Evolutionary conservation across 2,329 filamentous ascomycete species (phyloP).

Genomic region (Arthrinium phaeospermum): DNA sequence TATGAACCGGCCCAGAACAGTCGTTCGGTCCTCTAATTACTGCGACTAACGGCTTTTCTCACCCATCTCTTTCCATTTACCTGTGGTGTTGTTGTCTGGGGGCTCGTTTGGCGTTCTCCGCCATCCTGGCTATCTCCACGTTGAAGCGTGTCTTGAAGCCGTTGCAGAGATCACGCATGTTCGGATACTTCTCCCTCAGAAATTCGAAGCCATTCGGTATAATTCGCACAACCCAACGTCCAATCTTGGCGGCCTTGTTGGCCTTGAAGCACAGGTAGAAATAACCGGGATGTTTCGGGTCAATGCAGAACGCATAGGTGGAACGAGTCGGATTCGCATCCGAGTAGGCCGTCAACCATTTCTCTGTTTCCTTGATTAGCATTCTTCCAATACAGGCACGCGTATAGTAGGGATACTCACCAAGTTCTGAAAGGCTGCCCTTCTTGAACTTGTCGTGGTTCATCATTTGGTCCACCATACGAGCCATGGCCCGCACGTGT

Average conservation of each 20-base stretch:
- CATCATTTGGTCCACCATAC: slow-evolving; percentile 96
- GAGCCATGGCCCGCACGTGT: slow-evolving; percentile 96
- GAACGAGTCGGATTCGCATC: slow-evolving; percentile 94
- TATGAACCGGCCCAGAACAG: not conserved
- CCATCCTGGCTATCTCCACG: slow-evolving; percentile 69
- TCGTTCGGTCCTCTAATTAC: not conserved
- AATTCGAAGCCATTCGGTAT: slow-evolving; percentile 94
- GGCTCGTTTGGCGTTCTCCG: slow-evolving; percentile 35
- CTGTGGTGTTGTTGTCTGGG: not conserved
- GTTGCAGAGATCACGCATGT: slow-evolving; percentile 95
- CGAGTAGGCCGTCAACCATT: slow-evolving; percentile 95
- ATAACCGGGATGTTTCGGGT: slow-evolving; percentile 89
- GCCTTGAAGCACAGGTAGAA: slow-evolving; percentile 98
- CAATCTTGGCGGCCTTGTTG: slow-evolving; percentile 73
- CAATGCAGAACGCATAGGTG: slow-evolving; percentile 94
- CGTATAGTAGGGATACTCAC: slow-evolving; percentile 60
- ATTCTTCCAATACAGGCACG: not conserved
- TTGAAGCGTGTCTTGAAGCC: slow-evolving; percentile 88
- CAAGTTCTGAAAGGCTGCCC: slow-evolving; percentile 78
- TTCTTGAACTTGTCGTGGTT: slow-evolving; percentile 92
- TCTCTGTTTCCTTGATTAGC: slow-evolving; percentile 61
- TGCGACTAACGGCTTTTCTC: not conserved
- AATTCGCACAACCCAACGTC: slow-evolving; percentile 85
- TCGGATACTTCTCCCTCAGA: slow-evolving; percentile 85
- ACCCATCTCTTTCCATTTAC: not conserved